Evolutionary conservation across 2,329 filamentous ascomycete species (phyloP).

Genomic region (Amauroascus niger): DNA sequence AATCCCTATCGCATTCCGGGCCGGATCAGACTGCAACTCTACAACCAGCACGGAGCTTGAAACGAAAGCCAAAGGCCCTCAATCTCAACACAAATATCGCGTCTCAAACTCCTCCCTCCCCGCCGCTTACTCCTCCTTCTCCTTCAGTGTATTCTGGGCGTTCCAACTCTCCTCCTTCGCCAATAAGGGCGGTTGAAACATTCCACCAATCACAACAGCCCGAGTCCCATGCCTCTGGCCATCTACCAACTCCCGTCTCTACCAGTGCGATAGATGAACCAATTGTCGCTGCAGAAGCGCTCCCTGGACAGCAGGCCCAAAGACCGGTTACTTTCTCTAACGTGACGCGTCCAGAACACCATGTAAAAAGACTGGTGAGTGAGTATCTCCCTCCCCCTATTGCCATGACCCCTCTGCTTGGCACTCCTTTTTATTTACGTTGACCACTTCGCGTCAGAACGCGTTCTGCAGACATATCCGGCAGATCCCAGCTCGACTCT

Average conservation of each 20-base stretch:
- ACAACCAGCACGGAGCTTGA: slow-evolving; percentile 14
- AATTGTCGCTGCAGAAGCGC: not conserved
- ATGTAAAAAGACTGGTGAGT: slow-evolving; percentile 15
- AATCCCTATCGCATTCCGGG: slow-evolving; percentile 14
- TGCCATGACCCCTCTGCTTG: not conserved
- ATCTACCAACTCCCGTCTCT: not conserved
- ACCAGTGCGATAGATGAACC: not conserved
- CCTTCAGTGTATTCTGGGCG: slow-evolving; percentile 1
- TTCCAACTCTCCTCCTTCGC: slow-evolving; percentile 2
- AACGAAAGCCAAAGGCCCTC: slow-evolving; percentile 17
- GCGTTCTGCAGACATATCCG: slow-evolving; percentile 14
- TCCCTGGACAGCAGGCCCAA: not conserved
- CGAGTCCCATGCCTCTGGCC: not conserved
- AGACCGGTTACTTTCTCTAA: not conserved
- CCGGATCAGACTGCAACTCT: slow-evolving; percentile 1
- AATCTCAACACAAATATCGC: slow-evolving; percentile 15
- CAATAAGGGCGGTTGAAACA: not conserved
- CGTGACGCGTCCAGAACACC: slow-evolving; percentile 4
- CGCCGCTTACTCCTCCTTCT: slow-evolving; percentile 14
- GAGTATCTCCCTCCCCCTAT: slow-evolving; percentile 7
- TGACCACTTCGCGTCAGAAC: slow-evolving; percentile 17
- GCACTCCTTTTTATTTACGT: slow-evolving; percentile 4
- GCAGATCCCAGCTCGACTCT: slow-evolving; percentile 14
- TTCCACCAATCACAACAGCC: no score
- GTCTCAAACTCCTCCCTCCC: slow-evolving; percentile 14